Evolutionary conservation across 257 asterid genomes (phyloP), one percentile per base, ranked within the genome.

Genomic region (Misopates orontium): DNA sequence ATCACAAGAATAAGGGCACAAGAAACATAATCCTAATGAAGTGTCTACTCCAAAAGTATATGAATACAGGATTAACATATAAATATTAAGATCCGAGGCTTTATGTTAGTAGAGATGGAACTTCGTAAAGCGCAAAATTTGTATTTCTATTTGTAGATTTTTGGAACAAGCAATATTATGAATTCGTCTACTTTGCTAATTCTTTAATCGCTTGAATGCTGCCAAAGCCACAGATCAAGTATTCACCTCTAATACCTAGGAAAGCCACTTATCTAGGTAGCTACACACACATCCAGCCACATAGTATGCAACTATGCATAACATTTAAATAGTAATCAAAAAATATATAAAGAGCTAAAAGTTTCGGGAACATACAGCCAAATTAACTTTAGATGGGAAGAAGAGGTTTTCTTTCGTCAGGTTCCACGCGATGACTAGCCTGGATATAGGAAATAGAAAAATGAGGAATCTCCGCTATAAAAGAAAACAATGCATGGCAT

Each of bases 381-480:
- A 60, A 69, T 60, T 52, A 55, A 63, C 70, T 63, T 77, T 70
- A 84, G 47, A 57, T 70, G 71, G 97, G 97, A 69, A 90, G 95
- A 69, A 90, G 97, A 51, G 95, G 97, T 57, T 76, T 70, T 77
- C 86, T 85, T 74, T 90, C 97, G 64, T 90, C 94, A 62, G 76
- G 64, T 52, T 68, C 86, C 54, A 82, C 90, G 41, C 66, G 83
- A 77, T 90, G 95, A 63, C 72, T 85, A 64, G 95, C 86, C 97
- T 89, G 93, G 61, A 60, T 22, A 75, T 74, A 62, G 69, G 8
- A 75, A 47, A 57, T 23, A 62, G 45, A 56, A 69, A 77, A 55
- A 69, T 17, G 58, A 39, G 68, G 50, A 72, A 67, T 15, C 24
- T 41, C 67, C 25, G 25, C 53, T 64, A 53, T 17, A 17, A 53